phyloP scores from a whole-genome alignment of 2,329 filamentous ascomycete genomes.

The Colletotrichum lentis region DNA sequence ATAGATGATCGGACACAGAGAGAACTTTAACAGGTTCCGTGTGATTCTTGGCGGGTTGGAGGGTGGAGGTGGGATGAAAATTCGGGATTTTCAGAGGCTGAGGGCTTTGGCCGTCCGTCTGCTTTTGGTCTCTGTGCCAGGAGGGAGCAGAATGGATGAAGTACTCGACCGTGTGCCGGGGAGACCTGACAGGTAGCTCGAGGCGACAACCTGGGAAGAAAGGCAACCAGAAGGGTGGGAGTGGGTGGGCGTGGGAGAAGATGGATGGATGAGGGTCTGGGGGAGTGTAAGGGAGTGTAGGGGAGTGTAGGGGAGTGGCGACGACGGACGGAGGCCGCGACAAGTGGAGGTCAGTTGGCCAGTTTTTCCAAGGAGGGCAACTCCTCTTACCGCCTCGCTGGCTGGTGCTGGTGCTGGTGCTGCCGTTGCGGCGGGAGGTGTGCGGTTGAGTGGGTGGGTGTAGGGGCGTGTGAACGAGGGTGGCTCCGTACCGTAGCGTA shows the following conservation, averaged over 20 bases:
- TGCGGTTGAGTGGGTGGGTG: slow-evolving; percentile 20
- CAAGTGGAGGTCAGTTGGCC: slow-evolving; percentile 30
- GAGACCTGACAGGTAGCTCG: slow-evolving; percentile 12
- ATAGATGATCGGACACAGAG: slow-evolving; percentile 27
- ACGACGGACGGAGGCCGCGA: slow-evolving; percentile 26
- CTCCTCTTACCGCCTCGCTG: slow-evolving; percentile 33
- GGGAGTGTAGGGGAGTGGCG: slow-evolving; percentile 17
- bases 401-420: background rate
- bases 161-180: slow-evolving; percentile 27
- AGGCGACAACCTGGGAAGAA: slow-evolving; percentile 22
- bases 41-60: slow-evolving; percentile 34
- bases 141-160: slow-evolving; percentile 17
- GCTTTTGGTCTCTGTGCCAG: slow-evolving; percentile 14
- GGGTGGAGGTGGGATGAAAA: slow-evolving; percentile 33
- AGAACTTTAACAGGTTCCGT: slow-evolving; percentile 35
- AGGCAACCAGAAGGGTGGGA: slow-evolving; percentile 19
- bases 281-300: background rate
- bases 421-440: slow-evolving; percentile 25
- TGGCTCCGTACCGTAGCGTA: background rate
- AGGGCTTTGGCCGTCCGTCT: slow-evolving; percentile 27
- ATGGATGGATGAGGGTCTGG: no score
- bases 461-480: background rate
- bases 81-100: slow-evolving; percentile 34
- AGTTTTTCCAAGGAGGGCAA: slow-evolving; percentile 15
- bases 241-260: no score